Conservation (phyloP, 257 asterid species). For the Fraxinus pennsylvanica region DNA sequence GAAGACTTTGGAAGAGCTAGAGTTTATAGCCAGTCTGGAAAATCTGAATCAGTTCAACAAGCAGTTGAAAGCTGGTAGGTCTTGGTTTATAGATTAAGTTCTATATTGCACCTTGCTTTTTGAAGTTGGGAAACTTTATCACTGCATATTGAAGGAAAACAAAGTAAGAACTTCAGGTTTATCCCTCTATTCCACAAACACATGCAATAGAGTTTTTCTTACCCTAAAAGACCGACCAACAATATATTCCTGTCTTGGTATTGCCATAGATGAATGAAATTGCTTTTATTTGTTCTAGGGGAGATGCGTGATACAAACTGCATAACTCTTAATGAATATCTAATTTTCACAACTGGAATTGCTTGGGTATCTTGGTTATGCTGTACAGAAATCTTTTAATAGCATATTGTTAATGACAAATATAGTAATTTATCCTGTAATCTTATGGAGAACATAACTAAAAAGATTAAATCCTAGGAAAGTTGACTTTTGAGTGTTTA, state of each 20-base stretch:
- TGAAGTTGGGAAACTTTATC: not conserved
- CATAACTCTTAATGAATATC: not conserved
- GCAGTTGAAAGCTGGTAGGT: slow-evolving; percentile 95
- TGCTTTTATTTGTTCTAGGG: not conserved
- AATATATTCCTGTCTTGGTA: too few species aligned
- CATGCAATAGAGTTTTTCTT: not conserved
- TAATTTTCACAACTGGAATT: too few species aligned
- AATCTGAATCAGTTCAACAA: slow-evolving; percentile 61
- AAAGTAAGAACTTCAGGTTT: not conserved
- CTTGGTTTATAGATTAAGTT: slow-evolving; percentile 4
- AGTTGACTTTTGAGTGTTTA: too few species aligned
- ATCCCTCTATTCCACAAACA: not conserved
- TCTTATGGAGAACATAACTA: too few species aligned
- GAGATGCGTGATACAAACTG: not conserved
- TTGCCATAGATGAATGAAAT: not conserved
- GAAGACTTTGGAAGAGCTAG: slow-evolving; percentile 99
- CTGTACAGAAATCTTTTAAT: not conserved
- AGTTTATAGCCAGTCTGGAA: slow-evolving; percentile 75
- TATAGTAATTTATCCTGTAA: not conserved
- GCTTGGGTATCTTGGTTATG: too few species aligned
- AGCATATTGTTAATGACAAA: not conserved
- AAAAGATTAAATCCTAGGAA: too few species aligned
- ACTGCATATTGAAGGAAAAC: not conserved
- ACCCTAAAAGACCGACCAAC: not conserved
- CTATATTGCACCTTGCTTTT: not conserved